Evolutionary conservation across 768 basidiomycete species (phyloP), one percentile per base, ranked within the genome.

Genomic region (Coprinopsis sp.): DNA sequence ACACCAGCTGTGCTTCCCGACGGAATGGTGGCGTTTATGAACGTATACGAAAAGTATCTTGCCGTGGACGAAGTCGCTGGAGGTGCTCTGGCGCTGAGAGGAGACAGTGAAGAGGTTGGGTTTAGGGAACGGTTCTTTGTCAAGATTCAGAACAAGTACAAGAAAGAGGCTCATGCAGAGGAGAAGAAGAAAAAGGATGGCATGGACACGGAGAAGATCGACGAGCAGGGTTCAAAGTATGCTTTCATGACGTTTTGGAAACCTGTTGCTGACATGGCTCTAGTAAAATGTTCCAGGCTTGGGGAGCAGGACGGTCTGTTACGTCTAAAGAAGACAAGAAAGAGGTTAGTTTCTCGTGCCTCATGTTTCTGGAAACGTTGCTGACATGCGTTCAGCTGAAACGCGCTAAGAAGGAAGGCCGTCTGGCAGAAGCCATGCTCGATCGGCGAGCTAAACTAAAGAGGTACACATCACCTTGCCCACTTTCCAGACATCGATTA

Each of bases 101-200:
- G 86, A 8, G 92, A 96, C 59, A 85, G 81, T 52, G 89, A 92
- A 44, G 81, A 82, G 52, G 84, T 91, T 22, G 91, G 88, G 3
- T 92, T 92, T 58, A 70, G 74, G 37, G 91, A 95, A 59, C 75
- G 89, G 11, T 96, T 92, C 62, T 87, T 82, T 79, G 78, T 93
- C 47, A 90, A 90, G 67, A 81, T 95, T 14, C 92, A 96, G 68
- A 81, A 73, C 67, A 90, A 90, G 59, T 94, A 89, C 66, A 84
- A 91, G 70, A 78, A 78, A 58, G 91, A 94, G 61, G 89, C 84
- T 11, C 68, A 80, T 28, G 83, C 85, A 57, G 86, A 88, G 62
- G 84, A 87, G 60, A 81, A 81, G 65, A 83, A 84, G 65, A 75
- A 78, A 61, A 79, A 79, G 54, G 79, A 83, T 36, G 79, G 76